These are phyloP conservation scores for Glarea lozoyensis DNA, from an alignment of 495 filamentous ascomycete genomes.

Conservation along the genomic window DNA sequence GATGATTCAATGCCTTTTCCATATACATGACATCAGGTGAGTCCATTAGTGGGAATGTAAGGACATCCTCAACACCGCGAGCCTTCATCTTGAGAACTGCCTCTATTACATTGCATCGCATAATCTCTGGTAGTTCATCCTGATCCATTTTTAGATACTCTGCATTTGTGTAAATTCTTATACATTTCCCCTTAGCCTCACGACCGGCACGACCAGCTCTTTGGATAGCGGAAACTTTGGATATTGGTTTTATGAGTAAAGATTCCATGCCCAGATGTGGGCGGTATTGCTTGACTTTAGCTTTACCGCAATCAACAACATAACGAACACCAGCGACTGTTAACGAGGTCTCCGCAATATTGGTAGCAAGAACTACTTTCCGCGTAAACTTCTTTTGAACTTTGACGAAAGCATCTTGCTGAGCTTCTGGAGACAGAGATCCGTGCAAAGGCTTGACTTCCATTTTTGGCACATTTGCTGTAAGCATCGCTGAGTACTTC, in stretches of 20 bases:
- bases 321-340: slow-evolving; percentile 88
- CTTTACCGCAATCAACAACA: slow-evolving; percentile 90
- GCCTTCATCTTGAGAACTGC: slow-evolving; percentile 94
- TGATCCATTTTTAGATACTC: slow-evolving; percentile 64
- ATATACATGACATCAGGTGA: slow-evolving; percentile 67
- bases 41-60: slow-evolving; percentile 79
- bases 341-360: slow-evolving; percentile 96
- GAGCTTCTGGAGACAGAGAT: slow-evolving; percentile 55
- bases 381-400: slow-evolving; percentile 62
- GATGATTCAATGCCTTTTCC: slow-evolving; percentile 74
- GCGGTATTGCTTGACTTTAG: slow-evolving; percentile 88
- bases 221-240: slow-evolving; percentile 88
- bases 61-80: slow-evolving; percentile 72
- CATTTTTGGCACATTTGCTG: slow-evolving; percentile 64
- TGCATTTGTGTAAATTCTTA: slow-evolving; percentile 77
- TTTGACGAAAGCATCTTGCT: slow-evolving; percentile 77
- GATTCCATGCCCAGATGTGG: slow-evolving; percentile 81
- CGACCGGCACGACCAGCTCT: slow-evolving; percentile 86
- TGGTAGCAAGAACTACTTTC: slow-evolving; percentile 88
- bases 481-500: slow-evolving; percentile 63
- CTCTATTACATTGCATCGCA: slow-evolving; percentile 77
- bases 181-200: slow-evolving; percentile 86
- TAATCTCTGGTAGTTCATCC: slow-evolving; percentile 76
- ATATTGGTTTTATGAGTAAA: slow-evolving; percentile 82
- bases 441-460: slow-evolving; percentile 39